These are phyloP conservation scores for Rhodotorula sp. DNA, from an alignment of 1,284 basidiomycete genomes.

Conservation along the genomic window DNA sequence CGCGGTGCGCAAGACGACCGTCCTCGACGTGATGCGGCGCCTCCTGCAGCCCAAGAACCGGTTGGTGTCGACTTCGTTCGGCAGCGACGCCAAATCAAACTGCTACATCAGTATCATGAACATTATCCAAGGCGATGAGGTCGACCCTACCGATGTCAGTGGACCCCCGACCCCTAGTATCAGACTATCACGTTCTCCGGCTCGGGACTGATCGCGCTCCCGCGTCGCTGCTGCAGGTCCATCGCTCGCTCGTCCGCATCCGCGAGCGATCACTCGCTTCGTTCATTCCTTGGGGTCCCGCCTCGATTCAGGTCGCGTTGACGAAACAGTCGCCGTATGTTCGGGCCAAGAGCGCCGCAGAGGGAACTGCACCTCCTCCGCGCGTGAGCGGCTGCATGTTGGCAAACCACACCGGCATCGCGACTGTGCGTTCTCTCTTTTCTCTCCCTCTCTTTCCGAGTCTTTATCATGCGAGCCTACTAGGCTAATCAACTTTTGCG, in stretches of 20 bases:
- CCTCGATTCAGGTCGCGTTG: slow-evolving; percentile 94
- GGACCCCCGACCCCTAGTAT: background rate
- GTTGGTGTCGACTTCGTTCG: slow-evolving; percentile 78
- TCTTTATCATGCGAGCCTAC: background rate
- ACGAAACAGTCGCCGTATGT: slow-evolving; percentile 89
- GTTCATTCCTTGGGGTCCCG: slow-evolving; percentile 99
- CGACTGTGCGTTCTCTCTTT: slow-evolving; percentile 63
- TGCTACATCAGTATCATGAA: slow-evolving; percentile 98
- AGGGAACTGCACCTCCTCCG: slow-evolving; percentile 50
- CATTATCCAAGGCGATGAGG: slow-evolving; percentile 91
- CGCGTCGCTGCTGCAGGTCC: slow-evolving; percentile 60
- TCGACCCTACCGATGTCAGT: slow-evolving; percentile 91
- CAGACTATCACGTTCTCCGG: too few relatives aligned
- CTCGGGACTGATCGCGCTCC: background rate
- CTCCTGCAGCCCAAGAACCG: slow-evolving; percentile 97
- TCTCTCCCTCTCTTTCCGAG: background rate
- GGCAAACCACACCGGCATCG: slow-evolving; percentile 97
- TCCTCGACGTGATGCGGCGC: slow-evolving; percentile 97
- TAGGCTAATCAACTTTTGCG: background rate
- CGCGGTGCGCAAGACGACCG: slow-evolving; percentile 85
- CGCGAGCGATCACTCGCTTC: slow-evolving; percentile 93
- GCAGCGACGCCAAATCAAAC: slow-evolving; percentile 48
- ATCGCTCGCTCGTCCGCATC: slow-evolving; percentile 94
- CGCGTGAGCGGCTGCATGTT: slow-evolving; percentile 93
- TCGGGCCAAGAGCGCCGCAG: slow-evolving; percentile 61